phyloP scores from a whole-genome alignment of 2,329 filamentous ascomycete genomes.

The Hyphodiscus sp. region DNA sequence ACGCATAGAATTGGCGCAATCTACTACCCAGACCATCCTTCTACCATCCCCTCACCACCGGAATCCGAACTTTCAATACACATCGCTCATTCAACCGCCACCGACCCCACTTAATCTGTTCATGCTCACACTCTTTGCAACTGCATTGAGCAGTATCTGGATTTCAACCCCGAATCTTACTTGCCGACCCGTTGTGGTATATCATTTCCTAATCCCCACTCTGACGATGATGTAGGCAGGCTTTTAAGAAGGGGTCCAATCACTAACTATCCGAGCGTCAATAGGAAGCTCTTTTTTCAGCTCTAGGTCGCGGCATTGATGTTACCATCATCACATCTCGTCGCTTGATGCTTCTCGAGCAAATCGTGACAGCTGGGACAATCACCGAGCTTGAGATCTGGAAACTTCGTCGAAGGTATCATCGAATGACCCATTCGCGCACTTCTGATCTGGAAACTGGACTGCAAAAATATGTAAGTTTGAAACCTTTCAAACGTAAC shows the following conservation, averaged over 20 bases:
- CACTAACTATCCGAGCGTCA: neutral
- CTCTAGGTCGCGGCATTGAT: constrained; percentile 59
- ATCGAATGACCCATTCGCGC: constrained; percentile 22
- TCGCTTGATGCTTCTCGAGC: constrained; percentile 70
- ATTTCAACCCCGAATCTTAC: constrained; percentile 78
- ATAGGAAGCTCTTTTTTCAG: constrained; percentile 48
- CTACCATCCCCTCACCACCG: constrained; percentile 62
- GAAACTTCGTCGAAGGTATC: constrained; percentile 51
- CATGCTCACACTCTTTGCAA: constrained; percentile 51
- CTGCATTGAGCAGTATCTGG: constrained; percentile 65
- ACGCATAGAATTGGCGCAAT: neutral
- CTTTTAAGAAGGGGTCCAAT: neutral
- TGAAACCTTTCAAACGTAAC: constrained; percentile 7
- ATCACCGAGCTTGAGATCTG: constrained; percentile 61
- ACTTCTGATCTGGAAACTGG: neutral
- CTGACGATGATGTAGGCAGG: neutral
- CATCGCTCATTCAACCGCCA: constrained; percentile 9
- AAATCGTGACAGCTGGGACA: constrained; percentile 72
- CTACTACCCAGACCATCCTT: constrained; percentile 49
- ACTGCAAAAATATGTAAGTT: neutral
- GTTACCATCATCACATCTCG: constrained; percentile 62
- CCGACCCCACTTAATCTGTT: constrained; percentile 51
- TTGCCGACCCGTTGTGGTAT: constrained; percentile 51
- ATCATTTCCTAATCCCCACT: neutral
- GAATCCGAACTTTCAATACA: constrained; percentile 14